phyloP scores from a whole-genome alignment of 768 basidiomycete species.

The Megacollybia marginata region DNA sequence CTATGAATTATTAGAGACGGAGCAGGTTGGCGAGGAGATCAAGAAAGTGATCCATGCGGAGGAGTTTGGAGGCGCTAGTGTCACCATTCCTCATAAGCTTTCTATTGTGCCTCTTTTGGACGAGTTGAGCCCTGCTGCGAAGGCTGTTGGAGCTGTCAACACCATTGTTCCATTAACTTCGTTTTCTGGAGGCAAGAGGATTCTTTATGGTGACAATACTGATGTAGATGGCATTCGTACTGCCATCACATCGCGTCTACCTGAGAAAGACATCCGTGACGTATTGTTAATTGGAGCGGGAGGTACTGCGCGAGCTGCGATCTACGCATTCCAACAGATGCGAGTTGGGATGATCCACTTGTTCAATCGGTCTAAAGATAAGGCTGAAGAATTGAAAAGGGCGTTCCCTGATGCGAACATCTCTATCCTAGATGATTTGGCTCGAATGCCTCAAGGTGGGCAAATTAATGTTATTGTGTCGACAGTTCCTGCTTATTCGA shows the following conservation, averaged over 20 bases:
- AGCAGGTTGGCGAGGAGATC: conserved; percentile 56
- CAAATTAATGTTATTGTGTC: conserved; percentile 76
- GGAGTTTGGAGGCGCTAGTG: conserved; percentile 91
- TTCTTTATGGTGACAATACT: not conserved
- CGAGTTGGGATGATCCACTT: conserved; percentile 70
- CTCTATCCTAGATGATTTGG: conserved; percentile 51
- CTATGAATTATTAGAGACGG: conserved; percentile 76
- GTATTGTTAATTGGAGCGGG: conserved; percentile 59
- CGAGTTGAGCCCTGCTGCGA: conserved; percentile 5
- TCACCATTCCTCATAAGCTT: conserved; percentile 94
- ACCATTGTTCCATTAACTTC: not conserved
- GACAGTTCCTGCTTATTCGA: conserved; percentile 76
- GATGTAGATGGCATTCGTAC: not conserved
- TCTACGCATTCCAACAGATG: conserved; percentile 52
- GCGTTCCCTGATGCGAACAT: conserved; percentile 64
- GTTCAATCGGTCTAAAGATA: conserved; percentile 75
- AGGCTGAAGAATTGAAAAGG: conserved; percentile 61
- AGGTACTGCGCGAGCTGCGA: conserved; percentile 66
- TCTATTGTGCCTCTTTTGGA: conserved; percentile 84
- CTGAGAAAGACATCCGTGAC: not conserved
- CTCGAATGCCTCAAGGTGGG: conserved; percentile 33
- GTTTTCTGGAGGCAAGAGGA: not conserved
- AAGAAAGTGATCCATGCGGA: conserved; percentile 51
- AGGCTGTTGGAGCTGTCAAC: not conserved
- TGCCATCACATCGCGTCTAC: not conserved